Base-by-base conservation (phyloP, 2,329 filamentous ascomycete species). In the Bipolaris zeicola region DNA sequence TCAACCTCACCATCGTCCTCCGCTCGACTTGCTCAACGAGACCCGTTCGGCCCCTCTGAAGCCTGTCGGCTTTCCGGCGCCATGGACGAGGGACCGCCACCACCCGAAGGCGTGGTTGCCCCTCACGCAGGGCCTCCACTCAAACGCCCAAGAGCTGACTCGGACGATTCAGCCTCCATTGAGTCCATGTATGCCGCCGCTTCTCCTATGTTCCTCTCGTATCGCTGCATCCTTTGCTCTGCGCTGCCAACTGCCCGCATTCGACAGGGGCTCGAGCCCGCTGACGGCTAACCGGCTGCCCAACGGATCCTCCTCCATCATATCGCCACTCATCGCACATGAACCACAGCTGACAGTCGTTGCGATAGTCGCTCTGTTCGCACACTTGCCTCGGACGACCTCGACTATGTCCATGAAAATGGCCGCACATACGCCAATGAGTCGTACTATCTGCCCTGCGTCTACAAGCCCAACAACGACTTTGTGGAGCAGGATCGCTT, bases 401-500 rank as follows among this genome's bases (percentile, higher is more conserved):
- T 88, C 31, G 81, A 86, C 67, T 83, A 84, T 61, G 78, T 84
- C 52, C 77, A 83, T 58, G 85, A 89, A 60, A 83, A 89, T 73
- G 85, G 81, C 41, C 83, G 87, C 20, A 81, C 75, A 24, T 83
- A 87, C 62, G 87, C 86, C 68, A 87, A 87, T 66, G 79, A 83
- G 33, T 79, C 80, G 33, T 89, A 88, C 66, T 86, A 80, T 70
- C 87, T 89, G 81, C 87, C 87, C 13, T 88, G 88, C 70, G 49
- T 58, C 14, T 66, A 56, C 41, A 51, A 61, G 49, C 62, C 51
- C 14, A 54, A 58, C 22, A 50, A 52, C 22, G 87, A 89, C 65
- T 84, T 88, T 43, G 75, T 81, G 43, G 87, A 89, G 67, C 85
- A 88, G 71, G 84, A 85, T 43, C 84, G 87, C 39, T 72, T 88